Evolutionary conservation across 495 filamentous ascomycete genomes (phyloP), one percentile per base, ranked within the genome.

Genomic region (Penicillium roqueforti): DNA sequence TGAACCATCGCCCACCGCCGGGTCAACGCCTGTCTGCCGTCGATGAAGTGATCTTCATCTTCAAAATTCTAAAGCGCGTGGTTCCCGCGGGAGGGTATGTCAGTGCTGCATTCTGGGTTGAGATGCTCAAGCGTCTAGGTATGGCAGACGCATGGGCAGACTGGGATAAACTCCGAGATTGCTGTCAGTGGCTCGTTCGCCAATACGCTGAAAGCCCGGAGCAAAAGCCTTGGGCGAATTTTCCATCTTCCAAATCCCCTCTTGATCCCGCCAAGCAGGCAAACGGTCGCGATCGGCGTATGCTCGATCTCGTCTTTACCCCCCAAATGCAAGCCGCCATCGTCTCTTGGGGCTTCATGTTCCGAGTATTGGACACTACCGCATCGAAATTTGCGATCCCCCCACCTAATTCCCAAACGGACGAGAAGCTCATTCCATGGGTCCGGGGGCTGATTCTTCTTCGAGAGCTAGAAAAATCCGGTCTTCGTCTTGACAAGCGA

Each of bases 321-420:
- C 61, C 53, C 0, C 55, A 66, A 6, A 72, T 81, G 58, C 79
- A 80, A 60, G 69, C 69, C 28, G 79, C 78, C 11, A 71, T 85
- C 36, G 73, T 85, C 26, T 63, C 71, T n/a, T 85, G 82, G 82
- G 81, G 82, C 3, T 85, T 85, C 63, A 74, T 66, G 46, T 65
- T 71, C 37, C 62, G 57, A 1, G 58, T 73, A 18, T 66, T 68
- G 8, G 19, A 45, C 45, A 49, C 60, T 2, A 58, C 50, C 26
- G 43, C 47, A 25, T 51, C 54, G 7, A 57, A 55, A 32, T 47
- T 37, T 3, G 48, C 58, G 26, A 48, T 52, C 18, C 31, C 50
- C 8, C 42, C 60, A 29, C 59, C 53, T 7, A 22, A 45, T 8
- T 6, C 42, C 28, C 29, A 2, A 37, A 13, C 49, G 1, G 54